phyloP scores from a whole-genome alignment of 352 stramenopile species.

The Globisporangium iwayamae region DNA sequence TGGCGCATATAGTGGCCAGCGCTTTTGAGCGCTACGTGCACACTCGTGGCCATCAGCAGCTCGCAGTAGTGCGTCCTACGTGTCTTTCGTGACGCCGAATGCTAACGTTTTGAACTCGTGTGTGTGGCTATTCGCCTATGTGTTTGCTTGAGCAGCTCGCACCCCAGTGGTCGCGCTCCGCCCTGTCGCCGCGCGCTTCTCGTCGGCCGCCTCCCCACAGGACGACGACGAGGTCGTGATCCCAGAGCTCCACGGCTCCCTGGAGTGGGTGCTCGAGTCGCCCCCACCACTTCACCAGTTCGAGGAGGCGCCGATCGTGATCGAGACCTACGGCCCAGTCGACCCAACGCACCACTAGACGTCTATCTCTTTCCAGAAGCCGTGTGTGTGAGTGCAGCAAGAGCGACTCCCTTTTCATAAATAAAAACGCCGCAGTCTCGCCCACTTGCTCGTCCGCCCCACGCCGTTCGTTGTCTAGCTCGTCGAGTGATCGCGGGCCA shows the following conservation, averaged over 20 bases:
- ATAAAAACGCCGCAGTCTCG: not conserved
- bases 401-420: slow-evolving; percentile 12
- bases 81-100: not conserved
- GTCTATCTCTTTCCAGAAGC: not conserved
- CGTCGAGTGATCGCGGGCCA: not conserved
- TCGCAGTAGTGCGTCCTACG: not conserved
- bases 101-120: not conserved
- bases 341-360: slow-evolving; percentile 79
- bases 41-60: slow-evolving; percentile 7
- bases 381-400: slow-evolving; percentile 1
- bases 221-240: slow-evolving; percentile 76
- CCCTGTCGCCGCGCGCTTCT: slow-evolving; percentile 45
- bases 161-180: slow-evolving; percentile 42
- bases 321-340: slow-evolving; percentile 84
- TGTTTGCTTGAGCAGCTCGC: slow-evolving; percentile 32
- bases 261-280: slow-evolving; percentile 84
- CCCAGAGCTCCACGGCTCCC: slow-evolving; percentile 72
- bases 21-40: not conserved
- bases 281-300: slow-evolving; percentile 89
- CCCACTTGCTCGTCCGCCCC: not conserved
- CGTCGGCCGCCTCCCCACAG: slow-evolving; percentile 49
- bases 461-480: not conserved
- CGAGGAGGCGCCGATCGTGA: slow-evolving; percentile 82
- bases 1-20: not conserved
- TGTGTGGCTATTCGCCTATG: not conserved